Conservation (phyloP, 495 filamentous ascomycete genomes). For the Trichoderma asperelloides region DNA sequence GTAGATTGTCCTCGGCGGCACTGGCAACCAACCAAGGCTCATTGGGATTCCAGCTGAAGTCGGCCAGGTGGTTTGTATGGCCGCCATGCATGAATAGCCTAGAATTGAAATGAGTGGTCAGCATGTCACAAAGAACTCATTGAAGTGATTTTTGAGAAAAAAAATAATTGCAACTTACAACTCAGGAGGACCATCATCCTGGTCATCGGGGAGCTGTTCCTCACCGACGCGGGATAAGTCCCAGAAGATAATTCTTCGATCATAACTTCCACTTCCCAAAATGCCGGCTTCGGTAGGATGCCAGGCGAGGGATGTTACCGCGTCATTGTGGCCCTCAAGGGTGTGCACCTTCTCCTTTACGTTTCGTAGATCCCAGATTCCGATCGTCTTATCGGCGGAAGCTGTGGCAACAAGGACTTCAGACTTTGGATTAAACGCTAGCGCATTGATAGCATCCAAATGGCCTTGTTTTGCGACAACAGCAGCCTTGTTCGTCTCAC, state of each 20-base stretch:
- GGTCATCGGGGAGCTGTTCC: slow-evolving; percentile 89
- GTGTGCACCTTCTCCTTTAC: slow-evolving; percentile 77
- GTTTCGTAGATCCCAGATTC: slow-evolving; percentile 89
- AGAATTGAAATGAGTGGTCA: background rate
- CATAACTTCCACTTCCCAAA: slow-evolving; percentile 82
- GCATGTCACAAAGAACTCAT: slow-evolving; percentile 13
- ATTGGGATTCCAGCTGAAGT: slow-evolving; percentile 96
- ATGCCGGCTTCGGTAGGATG: slow-evolving; percentile 83
- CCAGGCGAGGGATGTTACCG: slow-evolving; percentile 87
- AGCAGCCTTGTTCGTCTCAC: slow-evolving; percentile 53
- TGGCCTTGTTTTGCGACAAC: slow-evolving; percentile 61
- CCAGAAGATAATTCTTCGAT: slow-evolving; percentile 93
- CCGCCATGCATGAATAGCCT: slow-evolving; percentile 98
- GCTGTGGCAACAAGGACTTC: slow-evolving; percentile 86
- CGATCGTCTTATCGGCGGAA: slow-evolving; percentile 90
- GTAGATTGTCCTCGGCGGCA: slow-evolving; percentile 91
- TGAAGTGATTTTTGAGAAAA: slow-evolving; percentile 11
- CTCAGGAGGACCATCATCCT: slow-evolving; percentile 94
- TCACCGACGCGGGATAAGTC: slow-evolving; percentile 84
- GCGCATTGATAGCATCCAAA: slow-evolving; percentile 83
- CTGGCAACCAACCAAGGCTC: slow-evolving; percentile 92
- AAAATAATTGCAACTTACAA: slow-evolving; percentile 49
- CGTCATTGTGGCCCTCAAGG: slow-evolving; percentile 74
- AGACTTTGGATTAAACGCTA: slow-evolving; percentile 83
- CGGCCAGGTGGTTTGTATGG: slow-evolving; percentile 89